Evolutionary conservation across 1,284 basidiomycete species (phyloP), one percentile per base, ranked within the genome.

Genomic region (Fomitopsis betulina): DNA sequence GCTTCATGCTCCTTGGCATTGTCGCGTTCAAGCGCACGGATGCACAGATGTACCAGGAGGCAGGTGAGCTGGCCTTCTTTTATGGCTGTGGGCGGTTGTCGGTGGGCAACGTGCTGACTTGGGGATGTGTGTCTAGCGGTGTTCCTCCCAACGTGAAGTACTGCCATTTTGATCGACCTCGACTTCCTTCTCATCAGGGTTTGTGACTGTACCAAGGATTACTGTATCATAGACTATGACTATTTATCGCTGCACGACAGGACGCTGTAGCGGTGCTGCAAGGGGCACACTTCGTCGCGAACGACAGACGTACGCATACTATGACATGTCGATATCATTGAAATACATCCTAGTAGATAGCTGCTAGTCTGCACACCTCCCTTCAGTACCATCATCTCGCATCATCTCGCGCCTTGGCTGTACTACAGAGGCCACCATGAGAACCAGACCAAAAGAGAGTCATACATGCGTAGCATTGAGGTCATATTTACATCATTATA

Each of bases 1-100:
- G 80, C 4, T 92, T 92, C 70, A 75, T 86, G 13, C 74, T 93
- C 50, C 70, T 91, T 27, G 90, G 90, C 17, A 81, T 93, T 38
- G 80, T 77, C 57, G 80, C 80, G n/a, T 92, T 93, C 80, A 93
- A 75, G 65, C 66, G 65, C 56, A 73, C 73, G 7, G 58, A 62
- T 12, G 71, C 71, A 37, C 65, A 77, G 61, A 76, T 77, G 75
- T 62, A 65, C 47, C 63, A 60, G 12, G 69, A 77, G 65, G 76
- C 76, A 19, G 67, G 76, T 77, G 58, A 56, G 73, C 66, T 8
- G 27, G 27, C 27, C 27, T 8, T 4, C 27, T 1, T 0, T 0
- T 30, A 8, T 30, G 9, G 15, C 5, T 3, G 17, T 47, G 27
- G 2, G 17, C 23, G 27, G 12, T 12, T 30, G 42, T 32, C 12